Evolutionary conservation across 148 eudicot species (phyloP).

Genomic region (Silene uniflora): DNA sequence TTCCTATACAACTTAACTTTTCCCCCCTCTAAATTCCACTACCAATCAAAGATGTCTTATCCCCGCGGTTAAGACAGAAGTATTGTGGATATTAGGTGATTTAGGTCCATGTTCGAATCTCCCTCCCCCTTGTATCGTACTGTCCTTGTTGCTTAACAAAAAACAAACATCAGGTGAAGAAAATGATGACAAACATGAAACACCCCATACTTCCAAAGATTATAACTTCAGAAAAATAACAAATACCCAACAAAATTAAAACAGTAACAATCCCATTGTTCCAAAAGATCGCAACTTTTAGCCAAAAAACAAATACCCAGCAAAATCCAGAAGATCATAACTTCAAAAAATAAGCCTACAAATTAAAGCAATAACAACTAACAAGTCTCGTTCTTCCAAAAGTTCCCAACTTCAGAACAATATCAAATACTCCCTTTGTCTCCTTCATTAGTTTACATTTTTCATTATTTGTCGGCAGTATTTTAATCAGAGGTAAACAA

Average conservation of each 20-base stretch:
- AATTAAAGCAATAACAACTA: no score
- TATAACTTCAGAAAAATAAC: background rate
- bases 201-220: slow-evolving; percentile 1
- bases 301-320: no score
- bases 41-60: background rate
- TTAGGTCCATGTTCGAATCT: background rate
- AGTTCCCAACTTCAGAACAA: background rate
- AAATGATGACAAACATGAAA: background rate
- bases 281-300: background rate
- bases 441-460: no score
- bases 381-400: background rate
- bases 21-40: background rate
- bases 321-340: background rate
- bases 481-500: no score
- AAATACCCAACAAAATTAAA: background rate
- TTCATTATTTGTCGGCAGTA: no score
- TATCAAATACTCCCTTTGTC: background rate
- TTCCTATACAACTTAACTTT: background rate
- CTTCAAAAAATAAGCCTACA: no score
- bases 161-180: background rate
- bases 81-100: no score
- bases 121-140: background rate
- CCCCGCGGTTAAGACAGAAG: no score
- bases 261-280: background rate
- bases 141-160: no score